Evolutionary conservation across 805 yeast species (phyloP).

Genomic region (Candida caryicola): DNA sequence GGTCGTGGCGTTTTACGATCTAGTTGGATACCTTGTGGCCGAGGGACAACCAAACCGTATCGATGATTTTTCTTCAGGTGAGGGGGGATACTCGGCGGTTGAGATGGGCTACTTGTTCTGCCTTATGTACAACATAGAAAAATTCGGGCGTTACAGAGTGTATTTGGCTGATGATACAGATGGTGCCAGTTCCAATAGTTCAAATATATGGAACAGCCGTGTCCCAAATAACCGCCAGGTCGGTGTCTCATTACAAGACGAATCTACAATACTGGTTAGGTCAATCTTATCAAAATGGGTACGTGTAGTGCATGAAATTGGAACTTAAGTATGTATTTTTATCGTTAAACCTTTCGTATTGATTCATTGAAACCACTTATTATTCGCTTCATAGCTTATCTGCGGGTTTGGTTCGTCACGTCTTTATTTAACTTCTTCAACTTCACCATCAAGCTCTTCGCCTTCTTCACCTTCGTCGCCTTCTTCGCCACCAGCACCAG

Average conservation of each 20-base stretch:
- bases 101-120: background rate
- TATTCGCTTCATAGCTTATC: too few relatives aligned
- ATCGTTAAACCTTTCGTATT: too few relatives aligned
- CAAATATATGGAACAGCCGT: background rate
- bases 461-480: constrained; percentile 21
- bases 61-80: too few relatives aligned
- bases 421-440: constrained; percentile 16
- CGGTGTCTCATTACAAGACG: background rate
- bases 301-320: constrained; percentile 1
- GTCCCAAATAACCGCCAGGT: background rate
- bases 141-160: background rate
- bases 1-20: background rate
- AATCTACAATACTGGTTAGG: constrained; percentile 3
- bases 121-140: background rate
- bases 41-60: too few relatives aligned
- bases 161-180: background rate
- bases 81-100: background rate
- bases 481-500: constrained; percentile 25
- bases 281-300: constrained; percentile 15
- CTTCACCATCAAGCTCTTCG: constrained; percentile 22
- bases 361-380: too few relatives aligned
- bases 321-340: background rate
- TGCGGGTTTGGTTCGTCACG: too few relatives aligned
- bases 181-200: background rate
- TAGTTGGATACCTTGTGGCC: background rate